Base-by-base conservation (phyloP, 164 flowering plant genomes). In the Nymphaea thermarum region DNA sequence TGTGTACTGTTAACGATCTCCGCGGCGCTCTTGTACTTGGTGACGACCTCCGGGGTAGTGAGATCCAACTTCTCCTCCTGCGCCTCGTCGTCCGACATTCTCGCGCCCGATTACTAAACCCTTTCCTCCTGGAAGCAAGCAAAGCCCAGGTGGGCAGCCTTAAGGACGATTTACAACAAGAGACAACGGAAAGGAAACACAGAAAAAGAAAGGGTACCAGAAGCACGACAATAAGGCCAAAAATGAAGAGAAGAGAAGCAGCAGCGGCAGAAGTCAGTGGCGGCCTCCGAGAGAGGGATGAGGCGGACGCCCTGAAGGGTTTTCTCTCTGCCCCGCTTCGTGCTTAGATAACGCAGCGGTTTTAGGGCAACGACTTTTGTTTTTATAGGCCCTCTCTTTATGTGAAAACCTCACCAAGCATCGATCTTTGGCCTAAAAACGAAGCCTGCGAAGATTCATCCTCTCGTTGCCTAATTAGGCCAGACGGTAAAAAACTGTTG, bases 41-140 rank as follows among this genome's bases (percentile, higher is more conserved):
- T 90, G 69, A 92, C 98, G 43, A 92, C 98, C 66, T 88, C 95
- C 66, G 90, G 85, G 73, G 89, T 83, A 57, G 84, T 63, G 77
- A 92, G 98, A 87, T 92, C 98, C 79, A 90, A 70, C 95, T 90
- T 95, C 82, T 77, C 96, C 74, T 86, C 81, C 69, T 73, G 91
- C 41, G 66, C 51, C 70, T 90, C 96, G 2, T 92, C 98, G 80
- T 92, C 98, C 65, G 98, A 92, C 93, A 87, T 87, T 64, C n/a
- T 8, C 10, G n/a, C 12, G 57, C 12, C 57, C 10, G 14, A 51
- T 8, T 15, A 15, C 12, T 51, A 47, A 47, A 47, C 55, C 55
- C 12, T 47, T 47, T 51, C 14, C 57, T 51, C 14, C 57, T 51
- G 57, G 5, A 8, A 51, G 14, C 57, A 51, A 10, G 14, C 57